Conservation (phyloP, 2,329 filamentous ascomycete species). For the Pezicula carpinea region DNA sequence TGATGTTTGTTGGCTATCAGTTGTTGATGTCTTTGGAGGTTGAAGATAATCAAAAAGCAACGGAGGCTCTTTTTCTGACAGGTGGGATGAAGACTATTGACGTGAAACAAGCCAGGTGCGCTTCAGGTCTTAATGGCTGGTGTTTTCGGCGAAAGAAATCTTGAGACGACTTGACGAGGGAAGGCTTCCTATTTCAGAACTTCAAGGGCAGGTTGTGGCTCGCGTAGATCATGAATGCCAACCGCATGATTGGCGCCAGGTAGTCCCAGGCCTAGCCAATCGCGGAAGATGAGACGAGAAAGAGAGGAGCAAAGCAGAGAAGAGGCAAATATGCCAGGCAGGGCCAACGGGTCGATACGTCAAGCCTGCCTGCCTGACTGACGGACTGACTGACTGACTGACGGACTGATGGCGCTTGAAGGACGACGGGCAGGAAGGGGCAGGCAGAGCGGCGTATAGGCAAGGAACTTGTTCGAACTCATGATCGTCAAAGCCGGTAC, state of each 20-base stretch:
- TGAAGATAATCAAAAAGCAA: conserved; percentile 12
- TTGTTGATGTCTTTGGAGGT: conserved; percentile 5
- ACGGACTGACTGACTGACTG: not conserved
- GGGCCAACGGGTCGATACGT: conserved; percentile 27
- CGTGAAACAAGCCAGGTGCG: conserved; percentile 23
- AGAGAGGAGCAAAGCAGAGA: conserved; percentile 1
- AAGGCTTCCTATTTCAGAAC: conserved; percentile 30
- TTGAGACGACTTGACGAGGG: conserved; percentile 27
- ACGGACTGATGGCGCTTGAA: not conserved
- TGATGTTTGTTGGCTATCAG: conserved; percentile 13
- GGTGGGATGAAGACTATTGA: conserved; percentile 17
- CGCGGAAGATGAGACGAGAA: conserved; percentile 35
- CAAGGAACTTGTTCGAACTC: conserved; percentile 28
- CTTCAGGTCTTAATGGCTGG: conserved; percentile 15
- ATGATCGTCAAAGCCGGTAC: conserved; percentile 25
- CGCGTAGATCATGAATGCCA: conserved; percentile 34
- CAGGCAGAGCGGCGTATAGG: conserved; percentile 11
- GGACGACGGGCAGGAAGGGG: not conserved
- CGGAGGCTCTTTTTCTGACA: conserved; percentile 14
- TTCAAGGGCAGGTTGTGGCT: conserved; percentile 37
- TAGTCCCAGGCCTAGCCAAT: conserved; percentile 30
- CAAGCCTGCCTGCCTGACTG: conserved; percentile 7
- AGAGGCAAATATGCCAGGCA: conserved; percentile 6
- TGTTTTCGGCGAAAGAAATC: conserved; percentile 20
- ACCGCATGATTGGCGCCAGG: conserved; percentile 41